Evolutionary conservation across 2,329 filamentous ascomycete genomes (phyloP), one percentile per base, ranked within the genome.

Genomic region (Magnaporthales sp.): DNA sequence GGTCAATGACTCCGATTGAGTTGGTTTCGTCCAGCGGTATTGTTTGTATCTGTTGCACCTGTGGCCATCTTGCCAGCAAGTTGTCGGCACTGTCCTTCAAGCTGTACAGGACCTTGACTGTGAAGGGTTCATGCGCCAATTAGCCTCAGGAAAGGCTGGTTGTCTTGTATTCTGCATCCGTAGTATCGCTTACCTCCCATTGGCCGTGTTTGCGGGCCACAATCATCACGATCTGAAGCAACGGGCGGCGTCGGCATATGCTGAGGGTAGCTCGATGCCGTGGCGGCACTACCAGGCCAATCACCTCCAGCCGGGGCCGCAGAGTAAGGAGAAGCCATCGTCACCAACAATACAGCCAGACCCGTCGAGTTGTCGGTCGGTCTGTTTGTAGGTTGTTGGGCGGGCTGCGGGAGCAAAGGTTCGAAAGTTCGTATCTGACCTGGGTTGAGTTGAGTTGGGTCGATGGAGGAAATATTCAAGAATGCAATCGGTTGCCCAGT

Each of bases 101-200:
- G 32, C 93, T 97, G 79, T 98, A 99, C 68, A 96, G 89, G 64
- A 98, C 91, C 83, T 98, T 98, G 78, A 98, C 93, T 96, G 77
- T 58, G 71, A 58, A 26, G 15, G 4, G 54, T n/a, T 7, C 19
- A 51, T 51, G 6, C 9, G 5, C 51, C 58, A 2, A 38, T 64
- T 22, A 54, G 58, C 63, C n/a, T 8, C 26, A 15, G n/a, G 29
- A 46, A 15, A 24, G 63, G 26, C 27, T 24, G 15, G 15, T 31
- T 11, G 46, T n/a, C 31, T 24, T 56, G 2, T 13, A 31, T 15
- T n/a, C 46, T 19, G 3, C 11, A 3, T 22, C 22, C 5, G 19
- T 15, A n/a, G 58, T 24, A 54, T 30, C 63, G 38, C 75, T 71
- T 70, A 77, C 75, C 70, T 69, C 74, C 74, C 75, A 77, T 77